Evolutionary conservation across 768 basidiomycete species (phyloP), one percentile per base, ranked within the genome.

Genomic region (Lentinus tigrinus): DNA sequence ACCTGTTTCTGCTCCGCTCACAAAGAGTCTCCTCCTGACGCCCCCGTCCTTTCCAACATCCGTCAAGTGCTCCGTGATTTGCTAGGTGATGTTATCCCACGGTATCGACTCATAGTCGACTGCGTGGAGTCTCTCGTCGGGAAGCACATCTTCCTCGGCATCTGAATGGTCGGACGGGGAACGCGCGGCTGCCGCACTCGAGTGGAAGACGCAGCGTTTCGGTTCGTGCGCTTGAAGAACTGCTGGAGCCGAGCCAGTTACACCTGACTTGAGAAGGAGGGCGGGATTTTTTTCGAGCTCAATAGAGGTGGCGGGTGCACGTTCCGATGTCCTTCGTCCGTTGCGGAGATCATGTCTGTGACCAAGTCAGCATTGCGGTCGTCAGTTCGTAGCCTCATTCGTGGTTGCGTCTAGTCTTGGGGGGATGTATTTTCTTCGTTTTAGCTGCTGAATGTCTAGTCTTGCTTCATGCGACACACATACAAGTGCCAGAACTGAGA

Each of bases 141-240:
- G 9, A 50, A 36, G 37, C 50, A 42, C 7, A 7, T 47, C n/a
- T 51, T 34, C 21, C 4, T 3, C 3, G 8, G 17, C 11, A 3
- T 17, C 2, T 27, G 40, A 17, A 6, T 47, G 11, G 42, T 57
- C 24, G 52, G 57, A 4, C 52, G 52, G 4, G 57, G 46, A 6
- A 58, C 57, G 19, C 51, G 57, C 6, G 46, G 62, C 10, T 63
- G 54, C 60, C 26, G 62, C 62, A 0, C 43, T 49, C 55, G 62
- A 63, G 19, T 39, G 52, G 47, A 8, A 37, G 14, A 38, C 36
- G 16, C 47, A 56, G 16, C 38, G n/a, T n/a, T n/a, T n/a, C n/a
- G 42, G 2, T 40, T 63, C n/a, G 58, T 57, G 1, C 54, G 57
- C 52, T 11, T 60, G 17, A 63, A 60, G 55, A 58, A 63, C 47